phyloP scores from a whole-genome alignment of 352 stramenopile genomes.

The Aphanomyces stellatus region DNA sequence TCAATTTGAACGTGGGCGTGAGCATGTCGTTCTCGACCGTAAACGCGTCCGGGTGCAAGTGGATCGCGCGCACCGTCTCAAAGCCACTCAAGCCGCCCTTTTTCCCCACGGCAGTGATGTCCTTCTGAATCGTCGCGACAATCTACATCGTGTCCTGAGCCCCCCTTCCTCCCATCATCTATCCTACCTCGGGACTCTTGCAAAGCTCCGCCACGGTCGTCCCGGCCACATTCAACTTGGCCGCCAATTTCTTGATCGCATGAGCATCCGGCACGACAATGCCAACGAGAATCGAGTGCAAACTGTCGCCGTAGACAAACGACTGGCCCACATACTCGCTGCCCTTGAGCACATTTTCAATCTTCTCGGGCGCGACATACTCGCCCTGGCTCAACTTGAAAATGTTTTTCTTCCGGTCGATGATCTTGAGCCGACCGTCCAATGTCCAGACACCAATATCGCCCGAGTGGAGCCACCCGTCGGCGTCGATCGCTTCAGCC shows the following conservation, averaged over 20 bases:
- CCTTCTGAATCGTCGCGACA: neutral
- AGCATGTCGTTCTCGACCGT: neutral
- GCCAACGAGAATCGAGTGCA: constrained; percentile 89
- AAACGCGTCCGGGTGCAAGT: neutral
- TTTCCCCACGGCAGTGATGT: neutral
- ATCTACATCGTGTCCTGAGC: neutral
- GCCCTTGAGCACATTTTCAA: constrained; percentile 92
- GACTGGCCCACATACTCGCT: constrained; percentile 85
- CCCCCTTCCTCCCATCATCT: neutral
- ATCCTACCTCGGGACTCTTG: constrained; percentile 1
- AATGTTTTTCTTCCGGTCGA: constrained; percentile 91
- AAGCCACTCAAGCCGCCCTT: neutral
- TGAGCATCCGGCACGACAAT: constrained; percentile 93
- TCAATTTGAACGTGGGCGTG: neutral
- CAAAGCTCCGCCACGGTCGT: constrained; percentile 19
- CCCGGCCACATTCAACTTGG: neutral
- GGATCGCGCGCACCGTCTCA: neutral
- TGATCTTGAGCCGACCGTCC: constrained; percentile 84
- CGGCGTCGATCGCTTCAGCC: constrained; percentile 80
- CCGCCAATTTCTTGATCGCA: constrained; percentile 28
- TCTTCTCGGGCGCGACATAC: constrained; percentile 95
- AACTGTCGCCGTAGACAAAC: constrained; percentile 94
- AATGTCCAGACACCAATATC: constrained; percentile 88
- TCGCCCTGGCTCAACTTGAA: constrained; percentile 92
- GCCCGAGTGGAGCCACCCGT: constrained; percentile 95